A percentile compares a stretch with the other conserved stretches of the same genome.
Conservation (phyloP, 208 protist genomes). For the Wallacemonas sp. region DNA sequence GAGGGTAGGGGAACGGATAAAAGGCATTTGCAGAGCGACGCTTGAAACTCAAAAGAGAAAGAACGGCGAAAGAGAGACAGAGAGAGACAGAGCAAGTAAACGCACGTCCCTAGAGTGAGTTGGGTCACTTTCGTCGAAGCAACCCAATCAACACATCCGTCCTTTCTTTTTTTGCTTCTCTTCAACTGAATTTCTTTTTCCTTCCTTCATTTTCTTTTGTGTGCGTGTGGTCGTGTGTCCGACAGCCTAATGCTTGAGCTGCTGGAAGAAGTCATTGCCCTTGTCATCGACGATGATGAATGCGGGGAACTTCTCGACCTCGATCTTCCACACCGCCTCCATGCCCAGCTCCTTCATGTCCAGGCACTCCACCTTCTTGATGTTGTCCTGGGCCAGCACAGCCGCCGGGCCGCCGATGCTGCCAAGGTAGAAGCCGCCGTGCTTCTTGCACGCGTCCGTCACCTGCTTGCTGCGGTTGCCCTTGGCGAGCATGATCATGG, state of each 20-base stretch:
- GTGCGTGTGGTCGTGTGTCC: not conserved
- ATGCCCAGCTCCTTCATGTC: slow-evolving; percentile 93
- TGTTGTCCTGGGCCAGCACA: slow-evolving; percentile 92
- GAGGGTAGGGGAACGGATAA: not conserved
- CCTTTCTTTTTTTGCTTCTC: too few species aligned
- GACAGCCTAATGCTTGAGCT: slow-evolving; percentile 52
- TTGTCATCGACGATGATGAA: slow-evolving; percentile 98
- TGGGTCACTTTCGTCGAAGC: too few species aligned
- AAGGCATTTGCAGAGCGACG: too few species aligned
- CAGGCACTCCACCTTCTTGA: slow-evolving; percentile 93
- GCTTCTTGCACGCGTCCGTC: slow-evolving; percentile 93
- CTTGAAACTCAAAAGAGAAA: too few species aligned
- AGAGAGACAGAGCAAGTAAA: too few species aligned
- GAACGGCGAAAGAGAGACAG: not conserved
- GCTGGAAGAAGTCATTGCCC: slow-evolving; percentile 96
- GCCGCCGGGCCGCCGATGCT: slow-evolving; percentile 97
- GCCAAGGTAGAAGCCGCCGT: slow-evolving; percentile 97
- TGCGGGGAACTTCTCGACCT: slow-evolving; percentile 96
- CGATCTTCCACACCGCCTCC: slow-evolving; percentile 95
- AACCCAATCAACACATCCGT: too few species aligned
- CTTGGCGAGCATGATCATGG: slow-evolving; percentile 95
- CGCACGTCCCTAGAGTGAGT: too few species aligned
- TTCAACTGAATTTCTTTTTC: too few species aligned
- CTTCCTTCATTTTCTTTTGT: too few species aligned
- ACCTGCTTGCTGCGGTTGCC: slow-evolving; percentile 94